A percentile compares a stretch with the other conserved stretches of the same genome.
Conservation (phyloP, 352 stramenopile genomes). For the Aphanomyces cochlioides region DNA sequence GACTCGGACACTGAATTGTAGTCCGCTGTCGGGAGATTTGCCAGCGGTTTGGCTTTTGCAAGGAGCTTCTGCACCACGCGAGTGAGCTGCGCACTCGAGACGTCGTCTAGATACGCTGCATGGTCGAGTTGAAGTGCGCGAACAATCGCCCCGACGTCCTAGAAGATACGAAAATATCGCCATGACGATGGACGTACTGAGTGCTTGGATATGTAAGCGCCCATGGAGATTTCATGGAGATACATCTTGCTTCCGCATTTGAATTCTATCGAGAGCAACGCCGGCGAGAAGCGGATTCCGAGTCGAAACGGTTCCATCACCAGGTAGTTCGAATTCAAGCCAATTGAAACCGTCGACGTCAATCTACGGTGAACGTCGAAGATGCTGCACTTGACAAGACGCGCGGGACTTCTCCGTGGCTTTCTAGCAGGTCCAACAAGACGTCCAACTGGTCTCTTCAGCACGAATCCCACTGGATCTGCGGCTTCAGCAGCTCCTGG, state of each 20-base stretch:
- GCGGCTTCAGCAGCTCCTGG: no score
- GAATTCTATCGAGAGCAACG: slow-evolving; percentile 20
- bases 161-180: background rate
- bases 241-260: slow-evolving; percentile 1
- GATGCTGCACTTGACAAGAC: no score
- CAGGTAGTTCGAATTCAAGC: background rate
- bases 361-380: no score
- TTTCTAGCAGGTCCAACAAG: no score
- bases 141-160: background rate
- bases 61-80: slow-evolving; percentile 3
- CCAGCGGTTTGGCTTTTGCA: background rate
- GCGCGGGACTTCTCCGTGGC: no score
- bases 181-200: background rate
- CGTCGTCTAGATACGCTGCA: slow-evolving; percentile 12
- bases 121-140: background rate
- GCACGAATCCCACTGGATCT: no score
- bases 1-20: slow-evolving; percentile 75
- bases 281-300: slow-evolving; percentile 6
- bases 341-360: no score
- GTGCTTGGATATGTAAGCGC: background rate
- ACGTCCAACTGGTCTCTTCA: no score
- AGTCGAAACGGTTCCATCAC: slow-evolving; percentile 13
- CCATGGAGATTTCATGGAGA: slow-evolving; percentile 11
- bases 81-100: slow-evolving; percentile 8
- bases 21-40: slow-evolving; percentile 53